Conservation (phyloP, 495 filamentous ascomycete species). For the Alectoria sarmentosa region DNA sequence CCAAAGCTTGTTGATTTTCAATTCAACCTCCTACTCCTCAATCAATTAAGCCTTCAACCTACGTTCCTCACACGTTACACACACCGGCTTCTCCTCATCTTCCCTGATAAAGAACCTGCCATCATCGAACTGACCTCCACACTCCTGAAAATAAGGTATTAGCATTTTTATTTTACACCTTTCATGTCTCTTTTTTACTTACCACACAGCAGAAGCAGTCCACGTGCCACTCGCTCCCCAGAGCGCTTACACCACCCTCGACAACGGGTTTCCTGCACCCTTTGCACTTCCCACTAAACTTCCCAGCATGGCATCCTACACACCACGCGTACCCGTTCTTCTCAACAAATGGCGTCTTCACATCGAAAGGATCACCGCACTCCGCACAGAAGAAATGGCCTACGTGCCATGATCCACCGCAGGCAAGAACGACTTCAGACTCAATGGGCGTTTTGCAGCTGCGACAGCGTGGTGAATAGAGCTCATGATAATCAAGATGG, state of each 20-base stretch:
- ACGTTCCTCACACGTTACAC: slow-evolving; percentile 57
- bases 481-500: slow-evolving; percentile 95
- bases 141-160: slow-evolving; percentile 41
- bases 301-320: slow-evolving; percentile 81
- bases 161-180: neutral
- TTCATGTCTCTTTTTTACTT: slow-evolving; percentile 21
- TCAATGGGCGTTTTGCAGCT: slow-evolving; percentile 98
- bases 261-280: slow-evolving; percentile 80
- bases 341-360: slow-evolving; percentile 82
- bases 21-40: neutral
- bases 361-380: slow-evolving; percentile 92
- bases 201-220: slow-evolving; percentile 78
- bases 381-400: slow-evolving; percentile 99
- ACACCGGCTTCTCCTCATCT: slow-evolving; percentile 51
- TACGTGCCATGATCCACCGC: slow-evolving; percentile 91
- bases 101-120: slow-evolving; percentile 59
- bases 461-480: slow-evolving; percentile 88
- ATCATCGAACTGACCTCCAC: slow-evolving; percentile 53
- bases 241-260: slow-evolving; percentile 76
- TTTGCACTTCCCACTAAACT: slow-evolving; percentile 78
- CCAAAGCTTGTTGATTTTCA: neutral
- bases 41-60: slow-evolving; percentile 48
- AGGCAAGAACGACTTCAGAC: slow-evolving; percentile 86
- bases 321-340: slow-evolving; percentile 99
- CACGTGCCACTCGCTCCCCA: slow-evolving; percentile 92